phyloP scores from a whole-genome alignment of 768 basidiomycete species.

The Lentinus brumalis region DNA sequence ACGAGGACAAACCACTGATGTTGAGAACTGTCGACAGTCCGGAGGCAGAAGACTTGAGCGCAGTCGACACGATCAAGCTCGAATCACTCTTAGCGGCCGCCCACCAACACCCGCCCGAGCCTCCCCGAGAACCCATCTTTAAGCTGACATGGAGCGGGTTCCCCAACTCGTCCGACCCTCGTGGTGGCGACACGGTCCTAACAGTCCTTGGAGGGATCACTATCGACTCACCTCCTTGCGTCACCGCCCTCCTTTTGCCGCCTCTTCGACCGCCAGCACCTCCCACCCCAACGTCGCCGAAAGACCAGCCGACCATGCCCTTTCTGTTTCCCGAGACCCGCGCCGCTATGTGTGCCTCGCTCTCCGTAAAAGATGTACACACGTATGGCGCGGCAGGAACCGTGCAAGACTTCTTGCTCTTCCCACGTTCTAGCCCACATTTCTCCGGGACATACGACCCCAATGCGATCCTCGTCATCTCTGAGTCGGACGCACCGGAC shows the following conservation, averaged over 20 bases:
- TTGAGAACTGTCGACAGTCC: slow-evolving; percentile 66
- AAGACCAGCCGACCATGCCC: slow-evolving; percentile 19
- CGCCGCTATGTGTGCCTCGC: slow-evolving; percentile 64
- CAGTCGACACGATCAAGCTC: slow-evolving; percentile 50
- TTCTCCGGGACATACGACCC: slow-evolving; percentile 70
- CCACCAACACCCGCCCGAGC: slow-evolving; percentile 19
- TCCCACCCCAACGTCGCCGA: slow-evolving; percentile 35
- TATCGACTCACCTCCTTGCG: slow-evolving; percentile 53
- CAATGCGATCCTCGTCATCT: slow-evolving; percentile 61
- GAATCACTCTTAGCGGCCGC: slow-evolving; percentile 39
- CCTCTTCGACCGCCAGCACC: slow-evolving; percentile 57
- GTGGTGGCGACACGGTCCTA: slow-evolving; percentile 73
- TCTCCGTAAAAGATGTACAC: slow-evolving; percentile 48
- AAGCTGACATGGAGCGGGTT: slow-evolving; percentile 85
- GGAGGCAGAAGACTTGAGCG: slow-evolving; percentile 52
- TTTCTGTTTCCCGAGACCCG: slow-evolving; percentile 47
- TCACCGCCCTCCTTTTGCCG: slow-evolving; percentile 72
- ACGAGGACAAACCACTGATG: slow-evolving; percentile 72
- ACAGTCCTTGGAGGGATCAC: slow-evolving; percentile 77
- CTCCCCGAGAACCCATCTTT: slow-evolving; percentile 74
- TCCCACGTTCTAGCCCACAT: slow-evolving; percentile 73
- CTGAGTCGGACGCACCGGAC: slow-evolving; percentile 46
- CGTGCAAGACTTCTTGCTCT: slow-evolving; percentile 77
- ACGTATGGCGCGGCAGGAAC: slow-evolving; percentile 61
- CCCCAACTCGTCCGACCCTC: slow-evolving; percentile 61